phyloP scores from a whole-genome alignment of 805 yeast species.

The Barnettozyma vustinii region DNA sequence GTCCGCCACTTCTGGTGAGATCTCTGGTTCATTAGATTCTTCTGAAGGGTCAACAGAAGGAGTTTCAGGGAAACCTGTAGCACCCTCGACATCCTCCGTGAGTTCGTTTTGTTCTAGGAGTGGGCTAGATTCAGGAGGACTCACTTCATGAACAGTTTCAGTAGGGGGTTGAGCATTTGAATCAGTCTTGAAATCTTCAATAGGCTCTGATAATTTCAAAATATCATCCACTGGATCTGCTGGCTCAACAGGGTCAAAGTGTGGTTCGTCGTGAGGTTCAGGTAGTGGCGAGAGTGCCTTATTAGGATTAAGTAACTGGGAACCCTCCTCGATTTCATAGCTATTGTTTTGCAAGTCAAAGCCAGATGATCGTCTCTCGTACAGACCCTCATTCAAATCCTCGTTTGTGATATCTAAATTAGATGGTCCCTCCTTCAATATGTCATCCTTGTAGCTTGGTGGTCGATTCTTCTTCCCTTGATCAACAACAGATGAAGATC shows the following conservation, averaged over 20 bases:
- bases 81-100: background rate
- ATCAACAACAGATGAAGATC: background rate
- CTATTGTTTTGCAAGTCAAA: slow-evolving; percentile 28
- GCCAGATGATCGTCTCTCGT: slow-evolving; percentile 30
- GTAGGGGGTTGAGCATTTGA: background rate
- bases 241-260: slow-evolving; percentile 1
- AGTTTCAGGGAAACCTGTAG: background rate
- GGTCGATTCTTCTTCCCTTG: slow-evolving; percentile 12
- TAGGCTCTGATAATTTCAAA: background rate
- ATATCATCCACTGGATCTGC: slow-evolving; percentile 3
- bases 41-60: background rate
- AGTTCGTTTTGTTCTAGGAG: background rate
- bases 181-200: background rate
- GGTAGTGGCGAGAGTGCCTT: background rate
- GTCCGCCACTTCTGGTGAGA: background rate
- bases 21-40: background rate
- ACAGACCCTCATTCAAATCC: slow-evolving; percentile 17
- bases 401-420: slow-evolving; percentile 5
- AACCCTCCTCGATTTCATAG: slow-evolving; percentile 5
- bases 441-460: slow-evolving; percentile 24
- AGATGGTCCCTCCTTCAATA: background rate
- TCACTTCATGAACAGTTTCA: background rate
- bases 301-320: background rate
- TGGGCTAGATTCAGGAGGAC: background rate
- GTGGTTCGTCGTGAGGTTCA: background rate